These are phyloP conservation scores for Cyclotella sp. DNA, from an alignment of 108 stramenopile species.

Conservation along the genomic window DNA sequence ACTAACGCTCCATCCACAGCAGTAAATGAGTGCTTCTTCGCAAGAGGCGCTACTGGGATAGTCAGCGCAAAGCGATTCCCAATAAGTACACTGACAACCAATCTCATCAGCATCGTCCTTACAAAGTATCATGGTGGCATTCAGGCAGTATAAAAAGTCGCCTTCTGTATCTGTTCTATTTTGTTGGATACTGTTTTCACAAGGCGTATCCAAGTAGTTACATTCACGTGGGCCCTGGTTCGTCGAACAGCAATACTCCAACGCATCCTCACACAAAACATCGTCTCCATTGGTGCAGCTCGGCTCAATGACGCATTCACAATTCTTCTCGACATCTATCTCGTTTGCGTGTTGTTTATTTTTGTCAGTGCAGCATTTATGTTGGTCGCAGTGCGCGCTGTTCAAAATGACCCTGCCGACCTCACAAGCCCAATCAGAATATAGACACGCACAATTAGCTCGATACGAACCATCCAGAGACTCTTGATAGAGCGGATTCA, in stretches of 20 bases:
- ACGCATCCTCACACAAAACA: not conserved
- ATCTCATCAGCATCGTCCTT: not conserved
- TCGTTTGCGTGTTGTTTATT: not conserved
- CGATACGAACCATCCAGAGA: not conserved
- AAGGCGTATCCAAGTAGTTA: not conserved
- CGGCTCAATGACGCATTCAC: not conserved
- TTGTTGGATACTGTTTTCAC: not conserved
- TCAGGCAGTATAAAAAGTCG: not conserved
- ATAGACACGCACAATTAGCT: not conserved
- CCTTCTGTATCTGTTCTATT: not conserved
- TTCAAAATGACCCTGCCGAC: too few relatives aligned
- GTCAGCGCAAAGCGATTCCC: not conserved
- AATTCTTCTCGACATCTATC: not conserved
- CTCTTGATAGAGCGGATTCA: not conserved
- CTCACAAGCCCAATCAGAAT: not conserved
- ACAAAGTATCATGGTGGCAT: not conserved
- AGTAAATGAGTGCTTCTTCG: not conserved
- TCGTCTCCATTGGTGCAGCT: not conserved
- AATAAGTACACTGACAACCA: not conserved
- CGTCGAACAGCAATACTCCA: constrained; percentile 3
- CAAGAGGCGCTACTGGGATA: not conserved
- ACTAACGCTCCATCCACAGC: not conserved
- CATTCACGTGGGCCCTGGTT: not conserved
- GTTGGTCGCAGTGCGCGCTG: not conserved
- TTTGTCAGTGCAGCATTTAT: not conserved